These are phyloP conservation scores for Metarhizium robertsii DNA, from an alignment of 2,329 filamentous ascomycete genomes.

Conservation along the genomic window DNA sequence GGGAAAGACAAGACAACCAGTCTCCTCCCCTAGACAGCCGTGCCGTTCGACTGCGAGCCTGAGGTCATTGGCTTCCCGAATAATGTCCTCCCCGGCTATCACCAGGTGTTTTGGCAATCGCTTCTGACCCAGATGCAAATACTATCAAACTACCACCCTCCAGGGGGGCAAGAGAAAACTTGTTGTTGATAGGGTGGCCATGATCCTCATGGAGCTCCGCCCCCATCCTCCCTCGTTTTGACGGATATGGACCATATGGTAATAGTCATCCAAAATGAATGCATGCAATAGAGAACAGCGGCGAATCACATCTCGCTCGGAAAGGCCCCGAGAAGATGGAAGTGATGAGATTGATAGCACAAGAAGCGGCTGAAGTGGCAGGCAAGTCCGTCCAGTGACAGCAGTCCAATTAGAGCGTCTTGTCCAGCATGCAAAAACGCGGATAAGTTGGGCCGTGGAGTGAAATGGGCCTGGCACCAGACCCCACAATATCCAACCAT, in stretches of 20 bases:
- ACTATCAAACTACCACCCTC: too few relatives aligned
- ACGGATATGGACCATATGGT: too few relatives aligned
- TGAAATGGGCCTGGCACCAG: background rate
- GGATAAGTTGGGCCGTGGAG: background rate
- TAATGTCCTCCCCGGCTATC: background rate
- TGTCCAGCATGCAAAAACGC: too few relatives aligned
- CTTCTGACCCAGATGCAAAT: too few relatives aligned
- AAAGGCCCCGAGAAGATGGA: background rate
- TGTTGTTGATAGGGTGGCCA: too few relatives aligned
- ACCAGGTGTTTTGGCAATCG: too few relatives aligned
- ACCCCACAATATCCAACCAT: background rate
- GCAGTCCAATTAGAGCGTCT: background rate
- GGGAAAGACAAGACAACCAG: background rate
- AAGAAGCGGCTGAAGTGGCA: background rate
- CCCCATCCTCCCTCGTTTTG: too few relatives aligned
- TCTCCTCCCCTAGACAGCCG: background rate
- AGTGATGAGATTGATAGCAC: background rate
- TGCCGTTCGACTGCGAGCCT: background rate
- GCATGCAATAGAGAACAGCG: background rate
- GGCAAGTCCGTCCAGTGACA: background rate
- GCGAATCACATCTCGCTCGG: background rate
- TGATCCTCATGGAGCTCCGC: too few relatives aligned
- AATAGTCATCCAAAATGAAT: too few relatives aligned
- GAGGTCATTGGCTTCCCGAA: background rate
- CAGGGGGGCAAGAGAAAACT: too few relatives aligned